Evolutionary conservation across 176 grass and related monocot species (phyloP).

Genomic region (Cenchrus americanus): DNA sequence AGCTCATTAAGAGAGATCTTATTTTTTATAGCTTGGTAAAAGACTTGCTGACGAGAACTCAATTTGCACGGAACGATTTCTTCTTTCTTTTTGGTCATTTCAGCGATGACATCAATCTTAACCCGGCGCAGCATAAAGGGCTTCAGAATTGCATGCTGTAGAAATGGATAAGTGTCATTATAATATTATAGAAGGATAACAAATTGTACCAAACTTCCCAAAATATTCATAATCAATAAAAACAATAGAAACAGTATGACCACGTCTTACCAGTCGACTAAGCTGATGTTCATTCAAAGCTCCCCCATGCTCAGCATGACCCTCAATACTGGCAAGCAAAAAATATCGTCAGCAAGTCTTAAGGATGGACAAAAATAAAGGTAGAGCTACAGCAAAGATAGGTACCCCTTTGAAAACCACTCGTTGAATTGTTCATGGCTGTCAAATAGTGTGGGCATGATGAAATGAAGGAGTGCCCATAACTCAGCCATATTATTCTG

Average conservation of each 20-base stretch:
- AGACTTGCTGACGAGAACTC: slow-evolving; percentile 95
- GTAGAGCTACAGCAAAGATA: slow-evolving; percentile 25
- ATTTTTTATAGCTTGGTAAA: slow-evolving; percentile 99
- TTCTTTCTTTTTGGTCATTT: slow-evolving; percentile 98
- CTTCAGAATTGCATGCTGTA: slow-evolving; percentile 95
- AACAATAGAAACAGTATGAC: slow-evolving; percentile 11
- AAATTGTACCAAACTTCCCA: neutral
- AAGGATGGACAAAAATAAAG: slow-evolving; percentile 47
- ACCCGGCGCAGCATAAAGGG: slow-evolving; percentile 97
- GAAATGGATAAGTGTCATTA: slow-evolving; percentile 30
- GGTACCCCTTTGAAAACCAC: slow-evolving; percentile 99
- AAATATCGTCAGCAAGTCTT: slow-evolving; percentile 41
- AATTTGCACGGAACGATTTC: slow-evolving; percentile 90
- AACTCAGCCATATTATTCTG: slow-evolving; percentile 99
- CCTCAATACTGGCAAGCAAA: slow-evolving; percentile 72
- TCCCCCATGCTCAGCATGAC: slow-evolving; percentile 98
- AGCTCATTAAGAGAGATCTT: slow-evolving; percentile 97
- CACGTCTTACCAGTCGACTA: slow-evolving; percentile 82
- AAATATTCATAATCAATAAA: slow-evolving; percentile 24
- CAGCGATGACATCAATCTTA: slow-evolving; percentile 99
- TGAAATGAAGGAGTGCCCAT: slow-evolving; percentile 99
- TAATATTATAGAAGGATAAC: slow-evolving; percentile 9
- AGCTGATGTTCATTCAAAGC: slow-evolving; percentile 99
- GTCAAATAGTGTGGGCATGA: slow-evolving; percentile 99
- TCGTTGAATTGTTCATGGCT: slow-evolving; percentile 99